phyloP scores from a whole-genome alignment of 257 asterid species.

The Oldenlandia corymbosa region DNA sequence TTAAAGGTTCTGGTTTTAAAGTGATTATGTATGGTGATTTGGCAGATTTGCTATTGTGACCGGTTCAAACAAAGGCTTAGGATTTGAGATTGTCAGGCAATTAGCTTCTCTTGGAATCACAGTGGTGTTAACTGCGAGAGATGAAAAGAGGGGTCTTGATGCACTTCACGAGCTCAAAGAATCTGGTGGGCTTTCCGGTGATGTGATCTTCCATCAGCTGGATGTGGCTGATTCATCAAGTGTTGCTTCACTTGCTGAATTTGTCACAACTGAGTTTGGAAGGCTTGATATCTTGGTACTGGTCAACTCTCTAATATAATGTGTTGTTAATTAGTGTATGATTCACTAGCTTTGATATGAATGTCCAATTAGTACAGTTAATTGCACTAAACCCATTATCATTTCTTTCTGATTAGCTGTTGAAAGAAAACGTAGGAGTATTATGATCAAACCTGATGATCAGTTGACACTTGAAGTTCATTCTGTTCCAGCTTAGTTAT shows the following conservation, averaged over 20 bases:
- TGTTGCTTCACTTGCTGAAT: conserved; percentile 31
- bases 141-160: conserved; percentile 36
- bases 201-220: conserved; percentile 44
- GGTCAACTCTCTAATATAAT: neutral
- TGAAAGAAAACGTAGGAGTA: too few relatives aligned
- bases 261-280: conserved; percentile 32
- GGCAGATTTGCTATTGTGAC: conserved; percentile 47
- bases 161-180: conserved; percentile 34
- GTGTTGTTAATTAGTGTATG: too few relatives aligned
- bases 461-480: too few relatives aligned
- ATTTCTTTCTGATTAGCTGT: neutral
- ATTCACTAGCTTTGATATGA: too few relatives aligned
- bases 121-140: conserved; percentile 42
- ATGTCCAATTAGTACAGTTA: too few relatives aligned
- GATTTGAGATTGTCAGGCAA: conserved; percentile 35
- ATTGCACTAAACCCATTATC: too few relatives aligned
- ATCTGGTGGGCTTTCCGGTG: conserved; percentile 12
- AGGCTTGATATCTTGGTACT: conserved; percentile 51
- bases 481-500: neutral
- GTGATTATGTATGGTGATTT: neutral
- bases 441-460: too few relatives aligned
- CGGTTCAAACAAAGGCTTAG: conserved; percentile 48
- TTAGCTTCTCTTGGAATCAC: conserved; percentile 35
- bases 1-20: neutral
- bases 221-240: conserved; percentile 36